phyloP scores from a whole-genome alignment of 139 green algal species.

The Tetratostichococcus sp. region DNA sequence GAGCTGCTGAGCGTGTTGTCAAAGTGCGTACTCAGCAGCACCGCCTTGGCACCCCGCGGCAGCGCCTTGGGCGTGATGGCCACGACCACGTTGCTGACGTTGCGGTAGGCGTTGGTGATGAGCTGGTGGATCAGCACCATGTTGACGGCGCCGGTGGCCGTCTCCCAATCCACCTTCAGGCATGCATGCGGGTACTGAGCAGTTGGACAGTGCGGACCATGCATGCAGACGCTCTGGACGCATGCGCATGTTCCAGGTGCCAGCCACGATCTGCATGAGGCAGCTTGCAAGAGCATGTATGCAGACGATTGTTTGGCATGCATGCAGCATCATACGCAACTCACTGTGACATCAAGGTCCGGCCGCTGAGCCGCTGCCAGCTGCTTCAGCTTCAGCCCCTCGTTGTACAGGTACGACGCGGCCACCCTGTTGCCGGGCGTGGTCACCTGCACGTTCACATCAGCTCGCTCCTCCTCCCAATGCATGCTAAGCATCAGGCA shows the following conservation, averaged over 20 bases:
- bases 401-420: not conserved
- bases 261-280: too few species aligned
- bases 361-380: not conserved
- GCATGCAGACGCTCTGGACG: too few species aligned
- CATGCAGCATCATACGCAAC: too few species aligned
- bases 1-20: slow-evolving; percentile 33
- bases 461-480: too few species aligned
- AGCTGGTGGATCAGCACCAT: slow-evolving; percentile 44
- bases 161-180: not conserved
- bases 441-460: not conserved
- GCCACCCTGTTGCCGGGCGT: not conserved
- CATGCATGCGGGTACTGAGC: too few species aligned
- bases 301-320: too few species aligned
- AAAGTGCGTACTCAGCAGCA: slow-evolving; percentile 48
- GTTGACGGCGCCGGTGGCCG: slow-evolving; percentile 7
- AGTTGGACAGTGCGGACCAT: too few species aligned
- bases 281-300: too few species aligned
- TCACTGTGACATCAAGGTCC: slow-evolving; percentile 10
- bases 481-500: too few species aligned
- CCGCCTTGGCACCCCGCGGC: slow-evolving; percentile 2
- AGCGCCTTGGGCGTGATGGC: slow-evolving; percentile 16
- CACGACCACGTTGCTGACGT: slow-evolving; percentile 54
- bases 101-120: slow-evolving; percentile 59
- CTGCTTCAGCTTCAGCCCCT: not conserved
- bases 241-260: too few species aligned